These are phyloP conservation scores for Extremus antarcticus DNA, from an alignment of 495 filamentous ascomycete genomes.

Conservation along the genomic window DNA sequence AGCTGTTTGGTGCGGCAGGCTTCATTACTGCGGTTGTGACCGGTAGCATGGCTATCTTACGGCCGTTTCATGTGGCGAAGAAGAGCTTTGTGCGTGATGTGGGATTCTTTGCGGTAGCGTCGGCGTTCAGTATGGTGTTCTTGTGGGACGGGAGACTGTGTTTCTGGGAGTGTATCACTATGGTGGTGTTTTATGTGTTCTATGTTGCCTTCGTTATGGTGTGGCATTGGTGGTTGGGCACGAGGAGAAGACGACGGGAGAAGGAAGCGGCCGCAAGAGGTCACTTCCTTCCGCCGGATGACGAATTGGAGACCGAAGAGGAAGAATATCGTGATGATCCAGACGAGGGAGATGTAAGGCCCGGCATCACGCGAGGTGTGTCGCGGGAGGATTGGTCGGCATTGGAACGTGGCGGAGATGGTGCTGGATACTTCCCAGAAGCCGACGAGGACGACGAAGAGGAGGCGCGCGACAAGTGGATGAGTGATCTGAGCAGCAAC, in stretches of 20 bases:
- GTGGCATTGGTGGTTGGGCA: slow-evolving; percentile 79
- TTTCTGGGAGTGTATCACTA: slow-evolving; percentile 76
- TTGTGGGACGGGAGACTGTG: slow-evolving; percentile 74
- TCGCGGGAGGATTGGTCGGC: slow-evolving; percentile 58
- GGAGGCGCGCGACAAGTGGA: slow-evolving; percentile 60
- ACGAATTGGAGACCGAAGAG: slow-evolving; percentile 59
- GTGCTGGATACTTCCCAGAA: not conserved
- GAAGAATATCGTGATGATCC: slow-evolving; percentile 62
- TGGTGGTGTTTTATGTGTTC: slow-evolving; percentile 87
- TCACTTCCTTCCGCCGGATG: slow-evolving; percentile 58
- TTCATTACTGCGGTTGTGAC: slow-evolving; percentile 97
- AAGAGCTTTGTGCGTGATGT: slow-evolving; percentile 89
- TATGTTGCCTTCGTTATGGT: slow-evolving; percentile 82
- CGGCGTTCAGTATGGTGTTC: slow-evolving; percentile 78
- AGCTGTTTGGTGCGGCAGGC: slow-evolving; percentile 86
- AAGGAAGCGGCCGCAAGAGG: slow-evolving; percentile 60
- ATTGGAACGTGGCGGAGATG: slow-evolving; percentile 52
- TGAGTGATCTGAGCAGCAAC: slow-evolving; percentile 73
- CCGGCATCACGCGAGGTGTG: slow-evolving; percentile 38
- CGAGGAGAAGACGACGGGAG: slow-evolving; percentile 46
- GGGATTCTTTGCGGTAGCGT: slow-evolving; percentile 81
- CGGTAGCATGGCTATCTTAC: slow-evolving; percentile 92
- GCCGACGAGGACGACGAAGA: slow-evolving; percentile 54
- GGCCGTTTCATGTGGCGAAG: slow-evolving; percentile 81
- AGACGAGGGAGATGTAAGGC: slow-evolving; percentile 41